phyloP scores from a whole-genome alignment of 2,329 filamentous ascomycete species.

The Setomelanomma holmii region DNA sequence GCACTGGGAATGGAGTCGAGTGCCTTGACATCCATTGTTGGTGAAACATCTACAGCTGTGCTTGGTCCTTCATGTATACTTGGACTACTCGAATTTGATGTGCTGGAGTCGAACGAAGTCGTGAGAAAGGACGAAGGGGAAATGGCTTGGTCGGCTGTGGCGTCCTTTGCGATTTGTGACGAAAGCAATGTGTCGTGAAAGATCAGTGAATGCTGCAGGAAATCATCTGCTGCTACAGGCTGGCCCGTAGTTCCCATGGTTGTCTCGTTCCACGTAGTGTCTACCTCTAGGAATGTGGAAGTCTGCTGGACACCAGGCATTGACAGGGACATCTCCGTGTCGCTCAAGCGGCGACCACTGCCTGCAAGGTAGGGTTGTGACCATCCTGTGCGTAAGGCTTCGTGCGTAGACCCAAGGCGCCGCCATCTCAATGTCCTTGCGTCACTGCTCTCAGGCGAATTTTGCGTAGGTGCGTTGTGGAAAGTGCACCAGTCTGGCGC shows the following conservation, averaged over 20 bases:
- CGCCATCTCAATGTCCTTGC: constrained; percentile 42
- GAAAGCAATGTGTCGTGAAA: constrained; percentile 71
- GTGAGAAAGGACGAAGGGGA: constrained; percentile 45
- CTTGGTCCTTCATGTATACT: constrained; percentile 18
- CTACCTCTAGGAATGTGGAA: constrained; percentile 16
- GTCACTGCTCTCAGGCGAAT: too few relatives aligned
- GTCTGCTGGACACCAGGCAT: constrained; percentile 21
- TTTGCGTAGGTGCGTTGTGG: too few relatives aligned
- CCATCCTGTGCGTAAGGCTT: constrained; percentile 37
- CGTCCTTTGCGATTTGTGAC: constrained; percentile 57
- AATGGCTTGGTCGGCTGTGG: constrained; percentile 37
- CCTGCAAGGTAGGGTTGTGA: constrained; percentile 40
- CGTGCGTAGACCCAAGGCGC: constrained; percentile 16
- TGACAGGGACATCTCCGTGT: constrained; percentile 19
- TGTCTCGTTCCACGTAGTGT: constrained; percentile 34
- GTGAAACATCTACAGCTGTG: constrained; percentile 20
- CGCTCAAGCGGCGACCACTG: constrained; percentile 2
- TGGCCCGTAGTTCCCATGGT: constrained; percentile 26
- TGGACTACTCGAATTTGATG: constrained; percentile 30
- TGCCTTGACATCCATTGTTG: constrained; percentile 60
- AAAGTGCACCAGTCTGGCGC: constrained; percentile 55
- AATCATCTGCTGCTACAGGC: constrained; percentile 47
- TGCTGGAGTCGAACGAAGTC: constrained; percentile 45
- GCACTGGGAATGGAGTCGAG: constrained; percentile 75
- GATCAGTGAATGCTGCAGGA: constrained; percentile 80